Evolutionary conservation across 148 eudicot species (phyloP).

Genomic region (Drosera capensis): DNA sequence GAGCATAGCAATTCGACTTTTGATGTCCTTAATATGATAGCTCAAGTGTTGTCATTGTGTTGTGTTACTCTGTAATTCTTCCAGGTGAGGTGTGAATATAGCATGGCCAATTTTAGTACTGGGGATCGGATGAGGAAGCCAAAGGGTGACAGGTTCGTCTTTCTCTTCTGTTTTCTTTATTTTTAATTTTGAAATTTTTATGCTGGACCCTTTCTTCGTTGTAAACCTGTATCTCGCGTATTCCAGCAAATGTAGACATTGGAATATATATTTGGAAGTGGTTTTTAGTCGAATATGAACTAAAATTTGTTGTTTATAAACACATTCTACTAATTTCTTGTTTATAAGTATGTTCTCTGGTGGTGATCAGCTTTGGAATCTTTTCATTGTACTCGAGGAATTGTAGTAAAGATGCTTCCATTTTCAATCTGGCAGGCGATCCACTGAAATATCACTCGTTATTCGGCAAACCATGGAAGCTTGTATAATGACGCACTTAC

Average conservation of each 20-base stretch:
- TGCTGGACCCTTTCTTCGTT: neutral
- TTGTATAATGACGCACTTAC: slow-evolving; percentile 63
- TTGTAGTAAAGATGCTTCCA: neutral
- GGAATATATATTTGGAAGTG: no score
- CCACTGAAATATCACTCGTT: slow-evolving; percentile 89
- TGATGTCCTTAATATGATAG: no score
- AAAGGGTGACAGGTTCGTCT: slow-evolving; percentile 71
- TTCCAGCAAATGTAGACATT: no score
- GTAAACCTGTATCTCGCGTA: no score
- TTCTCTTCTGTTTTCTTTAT: neutral
- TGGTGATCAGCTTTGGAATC: slow-evolving; percentile 4
- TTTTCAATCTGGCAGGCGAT: slow-evolving; percentile 46
- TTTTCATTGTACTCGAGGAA: neutral
- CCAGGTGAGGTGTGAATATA: slow-evolving; percentile 86
- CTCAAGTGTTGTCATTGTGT: neutral
- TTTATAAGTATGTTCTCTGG: no score
- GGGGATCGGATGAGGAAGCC: slow-evolving; percentile 92
- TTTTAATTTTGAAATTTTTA: neutral
- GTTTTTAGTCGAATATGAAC: no score
- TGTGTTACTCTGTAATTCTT: neutral
- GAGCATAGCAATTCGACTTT: neutral
- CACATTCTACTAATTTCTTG: no score
- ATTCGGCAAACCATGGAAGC: slow-evolving; percentile 98
- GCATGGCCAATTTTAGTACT: slow-evolving; percentile 97
- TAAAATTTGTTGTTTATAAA: no score